These are phyloP conservation scores for Onygena corvina DNA, from an alignment of 2,329 filamentous ascomycete species.

Conservation along the genomic window DNA sequence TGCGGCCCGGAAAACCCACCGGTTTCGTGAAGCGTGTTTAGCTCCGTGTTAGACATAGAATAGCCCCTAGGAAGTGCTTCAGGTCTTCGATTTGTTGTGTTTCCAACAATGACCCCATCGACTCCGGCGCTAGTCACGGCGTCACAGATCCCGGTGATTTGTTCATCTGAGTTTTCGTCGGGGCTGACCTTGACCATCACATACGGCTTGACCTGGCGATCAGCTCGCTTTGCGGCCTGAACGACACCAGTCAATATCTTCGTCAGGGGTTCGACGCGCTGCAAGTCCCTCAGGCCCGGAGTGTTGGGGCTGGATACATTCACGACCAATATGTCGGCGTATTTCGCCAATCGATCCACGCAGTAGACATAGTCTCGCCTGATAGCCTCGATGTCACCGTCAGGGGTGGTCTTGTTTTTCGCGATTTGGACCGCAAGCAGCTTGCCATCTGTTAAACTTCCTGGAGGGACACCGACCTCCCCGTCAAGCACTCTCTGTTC, in stretches of 20 bases:
- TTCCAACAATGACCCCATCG: constrained; percentile 91
- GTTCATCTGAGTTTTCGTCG: constrained; percentile 75
- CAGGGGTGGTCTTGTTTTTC: constrained; percentile 90
- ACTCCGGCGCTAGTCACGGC: constrained; percentile 75
- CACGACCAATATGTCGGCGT: constrained; percentile 92
- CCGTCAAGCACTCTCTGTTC: constrained; percentile 68
- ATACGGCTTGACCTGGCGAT: constrained; percentile 59
- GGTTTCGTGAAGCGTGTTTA: constrained; percentile 56
- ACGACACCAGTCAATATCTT: constrained; percentile 73
- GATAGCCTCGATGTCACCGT: constrained; percentile 71
- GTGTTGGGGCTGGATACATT: constrained; percentile 97
- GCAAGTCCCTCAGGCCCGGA: constrained; percentile 74
- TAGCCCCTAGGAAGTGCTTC: constrained; percentile 57
- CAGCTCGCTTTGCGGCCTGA: constrained; percentile 55
- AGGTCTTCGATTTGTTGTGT: constrained; percentile 78
- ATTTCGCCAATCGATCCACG: constrained; percentile 67
- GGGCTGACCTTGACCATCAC: constrained; percentile 99
- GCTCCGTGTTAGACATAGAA: constrained; percentile 53
- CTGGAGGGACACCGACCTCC: constrained; percentile 62
- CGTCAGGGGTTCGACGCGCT: constrained; percentile 72
- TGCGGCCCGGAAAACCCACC: constrained; percentile 87
- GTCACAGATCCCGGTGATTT: constrained; percentile 78
- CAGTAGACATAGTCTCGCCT: constrained; percentile 75
- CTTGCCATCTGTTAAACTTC: constrained; percentile 63
- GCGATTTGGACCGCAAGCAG: constrained; percentile 84